Evolutionary conservation across 2,329 filamentous ascomycete species (phyloP).

Genomic region (Colletotrichum sp.): DNA sequence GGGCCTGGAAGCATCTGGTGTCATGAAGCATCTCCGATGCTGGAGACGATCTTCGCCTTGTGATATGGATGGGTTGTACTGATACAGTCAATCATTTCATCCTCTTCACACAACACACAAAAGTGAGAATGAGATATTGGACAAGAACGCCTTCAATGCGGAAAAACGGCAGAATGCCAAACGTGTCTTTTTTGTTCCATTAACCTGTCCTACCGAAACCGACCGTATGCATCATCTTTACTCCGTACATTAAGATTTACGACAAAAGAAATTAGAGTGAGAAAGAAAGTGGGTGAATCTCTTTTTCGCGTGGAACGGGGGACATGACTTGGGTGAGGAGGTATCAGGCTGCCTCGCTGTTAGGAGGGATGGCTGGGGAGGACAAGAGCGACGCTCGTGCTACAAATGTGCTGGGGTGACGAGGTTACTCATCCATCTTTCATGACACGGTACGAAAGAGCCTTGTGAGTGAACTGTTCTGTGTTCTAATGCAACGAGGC

Average conservation of each 20-base stretch:
- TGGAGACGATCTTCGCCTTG: not conserved
- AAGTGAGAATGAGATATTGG: not conserved
- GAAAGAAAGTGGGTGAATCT: not conserved
- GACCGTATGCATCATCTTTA: conserved; percentile 23
- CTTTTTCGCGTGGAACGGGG: not conserved
- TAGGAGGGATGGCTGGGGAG: not conserved
- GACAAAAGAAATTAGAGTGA: conserved; percentile 21
- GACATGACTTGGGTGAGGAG: not conserved
- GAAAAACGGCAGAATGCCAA: not conserved
- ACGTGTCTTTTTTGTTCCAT: conserved; percentile 16
- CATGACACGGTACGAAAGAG: not conserved
- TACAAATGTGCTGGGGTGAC: not conserved
- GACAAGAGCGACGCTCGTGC: not conserved
- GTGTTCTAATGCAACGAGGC: not conserved
- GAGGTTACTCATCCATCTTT: not conserved
- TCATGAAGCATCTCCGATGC: not conserved
- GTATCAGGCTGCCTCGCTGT: not conserved
- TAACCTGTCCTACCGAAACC: conserved; percentile 18
- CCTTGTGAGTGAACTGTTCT: not conserved
- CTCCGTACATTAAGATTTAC: conserved; percentile 21
- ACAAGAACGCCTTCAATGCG: not conserved
- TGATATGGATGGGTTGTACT: not conserved
- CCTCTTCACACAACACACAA: not conserved
- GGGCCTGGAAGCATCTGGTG: not conserved
- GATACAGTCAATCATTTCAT: not conserved